Base-by-base conservation (phyloP, 148 eudicot species). In the Cornus controversa region DNA sequence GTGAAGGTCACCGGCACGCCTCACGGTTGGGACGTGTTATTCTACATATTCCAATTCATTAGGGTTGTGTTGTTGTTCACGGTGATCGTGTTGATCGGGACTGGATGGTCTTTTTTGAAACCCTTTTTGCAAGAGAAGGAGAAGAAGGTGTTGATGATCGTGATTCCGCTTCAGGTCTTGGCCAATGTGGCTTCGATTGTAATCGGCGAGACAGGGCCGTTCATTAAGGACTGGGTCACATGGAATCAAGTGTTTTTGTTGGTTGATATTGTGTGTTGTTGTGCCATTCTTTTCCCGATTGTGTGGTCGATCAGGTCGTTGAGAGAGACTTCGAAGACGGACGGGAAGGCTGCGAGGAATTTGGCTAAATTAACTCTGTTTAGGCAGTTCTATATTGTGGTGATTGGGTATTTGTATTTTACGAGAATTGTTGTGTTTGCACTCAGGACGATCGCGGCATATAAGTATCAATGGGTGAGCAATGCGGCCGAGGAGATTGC, bases 71-170 rank as follows among this genome's bases (percentile, higher is more conserved):
- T 95, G 67, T 75, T 95, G 88, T 95, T 95, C 71, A 95, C 99
- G 18, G 99, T 95, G 31, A 95, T 95, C 29, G 94, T 95, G 42
- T 77, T 95, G 80, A 89, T 95, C 29, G 97, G 97, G 5, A 93
- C 98, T 1, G 99, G 99, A 5, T 95, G 99, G 99, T 95, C 99
- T 2, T 93, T 95, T 42, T 77, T 95, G 84, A 95, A 95, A 84
- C 99, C 98, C 0, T 95, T 95, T 63, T 81, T 95, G 86, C 99
- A 95, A 82, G 99, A 95, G 83, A 90, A 77, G 83, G 99, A 95
- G 89, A 95, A 95, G 90, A 96, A 96, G 82, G 99, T 96, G 53
- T 80, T 96, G 84, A 91, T 96, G 97, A 89, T 93, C 74, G 99
- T 96, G 76, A 92, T 96, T 53, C 99, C 99, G 0, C 85, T 93